Percentiles rank a stretch among this genome's conserved stretches.
phyloP scores from a whole-genome alignment of 2,329 filamentous ascomycete species.

The Apiospora saccharicola region DNA sequence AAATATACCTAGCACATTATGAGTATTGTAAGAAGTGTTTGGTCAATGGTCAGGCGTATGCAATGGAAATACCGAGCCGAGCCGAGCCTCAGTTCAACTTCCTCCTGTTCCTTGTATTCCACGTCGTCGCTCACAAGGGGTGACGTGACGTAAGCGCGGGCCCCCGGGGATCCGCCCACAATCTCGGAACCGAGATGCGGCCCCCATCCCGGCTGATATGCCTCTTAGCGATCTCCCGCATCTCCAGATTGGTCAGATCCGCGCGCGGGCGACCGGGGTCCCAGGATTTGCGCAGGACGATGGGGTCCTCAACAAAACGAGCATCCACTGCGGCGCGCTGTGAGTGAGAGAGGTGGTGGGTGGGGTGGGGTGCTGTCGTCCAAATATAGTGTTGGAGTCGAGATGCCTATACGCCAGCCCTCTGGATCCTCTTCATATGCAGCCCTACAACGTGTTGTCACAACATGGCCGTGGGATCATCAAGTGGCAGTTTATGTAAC shows the following conservation, averaged over 20 bases:
- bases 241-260: constrained; percentile 12
- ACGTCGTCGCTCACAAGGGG: neutral
- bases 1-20: neutral
- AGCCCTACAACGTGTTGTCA: neutral
- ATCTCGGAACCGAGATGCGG: neutral
- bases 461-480: neutral
- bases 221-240: neutral
- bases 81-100: neutral
- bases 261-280: neutral
- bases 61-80: neutral
- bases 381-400: neutral
- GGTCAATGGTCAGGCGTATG: neutral
- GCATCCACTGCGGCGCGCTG: neutral
- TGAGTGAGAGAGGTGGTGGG: neutral
- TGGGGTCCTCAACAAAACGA: neutral
- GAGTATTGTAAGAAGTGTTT: neutral
- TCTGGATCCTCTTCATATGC: neutral
- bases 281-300: neutral
- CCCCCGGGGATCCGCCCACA: neutral
- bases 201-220: constrained; percentile 12
- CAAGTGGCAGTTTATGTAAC: neutral
- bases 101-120: neutral
- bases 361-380: neutral
- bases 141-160: neutral
- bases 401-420: neutral